Evolutionary conservation across 495 filamentous ascomycete genomes (phyloP).

Genomic region (Xylaria cubensis): DNA sequence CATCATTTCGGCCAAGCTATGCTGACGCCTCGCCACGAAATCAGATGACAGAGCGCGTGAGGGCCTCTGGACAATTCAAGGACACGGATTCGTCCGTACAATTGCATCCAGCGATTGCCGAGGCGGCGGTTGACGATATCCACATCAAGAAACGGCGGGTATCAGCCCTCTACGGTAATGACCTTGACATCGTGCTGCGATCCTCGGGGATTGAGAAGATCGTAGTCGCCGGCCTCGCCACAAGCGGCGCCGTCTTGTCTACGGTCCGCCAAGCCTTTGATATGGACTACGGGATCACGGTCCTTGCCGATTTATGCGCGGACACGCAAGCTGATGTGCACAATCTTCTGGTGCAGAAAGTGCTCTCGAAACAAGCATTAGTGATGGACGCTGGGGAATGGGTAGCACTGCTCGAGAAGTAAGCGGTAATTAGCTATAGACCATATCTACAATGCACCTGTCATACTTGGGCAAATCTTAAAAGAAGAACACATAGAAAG

Average conservation of each 20-base stretch:
- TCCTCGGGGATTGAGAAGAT: slow-evolving; percentile 38
- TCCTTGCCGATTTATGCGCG: slow-evolving; percentile 48
- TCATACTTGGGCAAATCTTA: neutral
- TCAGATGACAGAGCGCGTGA: slow-evolving; percentile 30
- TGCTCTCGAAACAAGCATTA: slow-evolving; percentile 41
- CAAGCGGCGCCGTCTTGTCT: slow-evolving; percentile 51
- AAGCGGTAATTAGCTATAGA: neutral
- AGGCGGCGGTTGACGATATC: slow-evolving; percentile 36
- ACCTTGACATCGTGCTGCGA: slow-evolving; percentile 48
- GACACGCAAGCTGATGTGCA: slow-evolving; percentile 48
- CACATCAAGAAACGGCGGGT: slow-evolving; percentile 45
- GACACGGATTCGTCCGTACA: slow-evolving; percentile 33
- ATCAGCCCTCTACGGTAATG: slow-evolving; percentile 47
- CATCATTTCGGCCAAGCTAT: slow-evolving; percentile 45
- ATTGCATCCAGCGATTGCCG: slow-evolving; percentile 39
- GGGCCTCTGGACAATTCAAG: slow-evolving; percentile 31
- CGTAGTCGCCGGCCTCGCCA: slow-evolving; percentile 45
- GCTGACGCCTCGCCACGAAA: slow-evolving; percentile 42
- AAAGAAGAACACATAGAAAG: neutral
- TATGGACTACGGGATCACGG: slow-evolving; percentile 45
- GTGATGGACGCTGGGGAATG: slow-evolving; percentile 14
- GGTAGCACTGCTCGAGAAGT: slow-evolving; percentile 9
- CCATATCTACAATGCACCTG: neutral
- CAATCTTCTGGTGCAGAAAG: slow-evolving; percentile 43
- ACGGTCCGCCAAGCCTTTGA: slow-evolving; percentile 49